Evolutionary conservation across 441 rosid genomes (phyloP).

Genomic region (Pelargonium hybrid): DNA sequence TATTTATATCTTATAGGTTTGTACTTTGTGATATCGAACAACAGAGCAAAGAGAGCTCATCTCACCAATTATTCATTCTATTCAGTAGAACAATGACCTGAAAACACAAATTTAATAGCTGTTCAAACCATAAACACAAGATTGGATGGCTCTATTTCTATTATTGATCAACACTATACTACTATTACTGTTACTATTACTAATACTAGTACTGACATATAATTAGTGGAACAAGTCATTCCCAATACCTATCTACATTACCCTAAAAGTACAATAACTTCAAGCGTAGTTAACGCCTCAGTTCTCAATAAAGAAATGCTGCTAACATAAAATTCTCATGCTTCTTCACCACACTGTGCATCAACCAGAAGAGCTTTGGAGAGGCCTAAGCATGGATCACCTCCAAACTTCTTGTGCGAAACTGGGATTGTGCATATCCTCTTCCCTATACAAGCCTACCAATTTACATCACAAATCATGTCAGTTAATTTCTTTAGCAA

Average conservation of each 20-base stretch:
- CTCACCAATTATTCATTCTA: no score
- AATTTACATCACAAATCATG: background rate
- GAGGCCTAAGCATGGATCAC: slow-evolving; percentile 42
- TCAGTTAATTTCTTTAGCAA: no score
- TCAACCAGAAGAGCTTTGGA: slow-evolving; percentile 42
- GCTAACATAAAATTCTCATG: no score
- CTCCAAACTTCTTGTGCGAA: slow-evolving; percentile 35
- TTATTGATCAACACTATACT: background rate
- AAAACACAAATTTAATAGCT: no score
- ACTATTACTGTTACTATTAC: background rate
- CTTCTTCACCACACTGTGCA: slow-evolving; percentile 27
- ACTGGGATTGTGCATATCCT: slow-evolving; percentile 31
- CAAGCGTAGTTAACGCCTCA: background rate
- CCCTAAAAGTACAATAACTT: background rate
- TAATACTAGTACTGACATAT: background rate
- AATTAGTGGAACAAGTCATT: background rate
- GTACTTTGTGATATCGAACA: no score
- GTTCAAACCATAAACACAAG: no score
- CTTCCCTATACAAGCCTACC: slow-evolving; percentile 50
- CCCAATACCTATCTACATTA: background rate
- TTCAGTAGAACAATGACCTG: no score
- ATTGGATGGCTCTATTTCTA: background rate
- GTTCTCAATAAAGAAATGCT: no score
- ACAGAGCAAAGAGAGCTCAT: no score
- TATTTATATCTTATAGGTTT: no score